phyloP scores from a whole-genome alignment of 1,284 basidiomycete species.

The Heliocybe sulcata region DNA sequence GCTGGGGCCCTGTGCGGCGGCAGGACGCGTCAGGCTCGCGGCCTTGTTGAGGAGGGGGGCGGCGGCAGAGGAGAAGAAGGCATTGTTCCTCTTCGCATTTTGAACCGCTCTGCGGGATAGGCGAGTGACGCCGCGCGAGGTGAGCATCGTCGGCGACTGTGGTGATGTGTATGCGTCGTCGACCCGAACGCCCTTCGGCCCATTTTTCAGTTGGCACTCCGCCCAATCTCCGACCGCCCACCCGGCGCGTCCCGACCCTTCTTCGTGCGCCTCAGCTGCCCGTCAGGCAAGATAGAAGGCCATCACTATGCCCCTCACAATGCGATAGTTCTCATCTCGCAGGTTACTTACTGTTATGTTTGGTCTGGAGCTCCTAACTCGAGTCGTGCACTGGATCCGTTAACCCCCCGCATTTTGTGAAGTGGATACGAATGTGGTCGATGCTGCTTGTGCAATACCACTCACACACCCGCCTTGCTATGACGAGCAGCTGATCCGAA shows the following conservation, averaged over 20 bases:
- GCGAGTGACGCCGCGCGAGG: conserved; percentile 75
- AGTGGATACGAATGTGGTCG: too few relatives aligned
- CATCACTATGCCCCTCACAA: too few relatives aligned
- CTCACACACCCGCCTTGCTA: too few relatives aligned
- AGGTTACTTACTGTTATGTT: too few relatives aligned
- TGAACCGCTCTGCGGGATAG: conserved; percentile 75
- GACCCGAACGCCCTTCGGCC: neutral
- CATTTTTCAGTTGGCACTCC: neutral
- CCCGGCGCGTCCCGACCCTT: neutral
- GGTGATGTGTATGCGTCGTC: conserved; percentile 16
- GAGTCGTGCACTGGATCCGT: too few relatives aligned
- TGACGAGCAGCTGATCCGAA: too few relatives aligned
- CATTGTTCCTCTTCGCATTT: conserved; percentile 63
- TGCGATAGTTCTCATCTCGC: too few relatives aligned
- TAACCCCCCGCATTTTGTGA: too few relatives aligned
- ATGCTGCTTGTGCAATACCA: too few relatives aligned
- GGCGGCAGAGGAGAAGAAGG: conserved; percentile 67
- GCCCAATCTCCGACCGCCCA: neutral
- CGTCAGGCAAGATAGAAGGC: neutral
- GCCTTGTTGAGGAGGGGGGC: conserved; percentile 27
- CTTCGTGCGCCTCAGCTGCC: neutral
- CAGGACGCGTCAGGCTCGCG: conserved; percentile 21
- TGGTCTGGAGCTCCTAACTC: too few relatives aligned
- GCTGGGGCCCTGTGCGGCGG: conserved; percentile 23
- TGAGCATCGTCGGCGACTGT: conserved; percentile 55